Evolutionary conservation across 177 flowering plant genomes (phyloP), one percentile per base, ranked within the genome.

Genomic region (Vitis hybrid): DNA sequence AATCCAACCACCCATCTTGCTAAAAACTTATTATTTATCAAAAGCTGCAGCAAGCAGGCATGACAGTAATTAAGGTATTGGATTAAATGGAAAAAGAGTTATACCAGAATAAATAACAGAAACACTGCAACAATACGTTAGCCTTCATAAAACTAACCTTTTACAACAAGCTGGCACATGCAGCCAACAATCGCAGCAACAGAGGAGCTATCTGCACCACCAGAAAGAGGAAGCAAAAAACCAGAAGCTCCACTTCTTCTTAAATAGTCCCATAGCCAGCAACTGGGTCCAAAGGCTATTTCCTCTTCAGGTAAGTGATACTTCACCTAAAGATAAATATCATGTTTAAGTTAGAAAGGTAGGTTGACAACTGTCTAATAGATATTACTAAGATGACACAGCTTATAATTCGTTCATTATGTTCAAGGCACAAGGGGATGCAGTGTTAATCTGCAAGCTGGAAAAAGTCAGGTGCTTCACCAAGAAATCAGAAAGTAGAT

Each of bases 201-300:
- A 70, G 98, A 87, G 56, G 98, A 95, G 75, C 99, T 93, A 84
- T 93, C 98, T n/a, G 99, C 99, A 59, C 99, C 98, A 75, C 99
- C 98, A 68, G 99, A 95, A 72, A 95, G 97, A 17, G 99, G 99
- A 84, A 95, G 98, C 82, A 95, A 63, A 84, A 93, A 95, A 60
- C 99, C 98, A 71, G 98, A 91, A 76, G 99, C 94, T 71, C 98
- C 98, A 83, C 99, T 93, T 85, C 98, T 85, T 83, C 91, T 80
- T 73, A 92, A 75, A 78, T 92, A 92, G 78, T 92, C 96, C 98
- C 95, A 94, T 26, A 91, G 75, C 98, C 98, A 94, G 79, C 98
- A 92, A 78, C 82, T 86, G 70, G 98, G 99, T 15, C 99, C 99
- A 79, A 81, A 89, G 54, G 98, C 99, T 82, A 95, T 91, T 82